Evolutionary conservation across 805 yeast species (phyloP).

Genomic region (Tetrapisispora fleetii): DNA sequence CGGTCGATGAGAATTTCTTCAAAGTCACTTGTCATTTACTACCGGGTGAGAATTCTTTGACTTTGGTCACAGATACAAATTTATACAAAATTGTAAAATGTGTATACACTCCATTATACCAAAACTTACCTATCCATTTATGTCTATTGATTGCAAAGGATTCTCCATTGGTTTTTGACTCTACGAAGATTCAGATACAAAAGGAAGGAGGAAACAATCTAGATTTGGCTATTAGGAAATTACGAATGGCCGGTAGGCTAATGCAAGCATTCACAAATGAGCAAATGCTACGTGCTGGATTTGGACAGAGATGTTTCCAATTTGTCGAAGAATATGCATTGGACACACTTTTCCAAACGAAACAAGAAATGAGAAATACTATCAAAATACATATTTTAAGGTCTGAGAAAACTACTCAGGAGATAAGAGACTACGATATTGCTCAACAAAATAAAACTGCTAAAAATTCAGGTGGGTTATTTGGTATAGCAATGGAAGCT

Average conservation of each 20-base stretch:
- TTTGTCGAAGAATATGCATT: conserved; percentile 55
- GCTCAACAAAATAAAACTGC: conserved; percentile 85
- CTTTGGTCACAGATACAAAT: conserved; percentile 37
- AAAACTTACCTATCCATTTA: conserved; percentile 71
- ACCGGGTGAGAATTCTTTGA: conserved; percentile 54
- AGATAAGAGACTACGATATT: conserved; percentile 63
- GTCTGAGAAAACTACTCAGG: conserved; percentile 54
- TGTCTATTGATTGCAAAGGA: conserved; percentile 71
- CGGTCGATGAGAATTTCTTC: conserved; percentile 60
- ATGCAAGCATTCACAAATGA: conserved; percentile 90
- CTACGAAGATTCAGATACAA: conserved; percentile 40
- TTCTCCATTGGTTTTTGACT: conserved; percentile 60
- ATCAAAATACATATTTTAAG: conserved; percentile 71
- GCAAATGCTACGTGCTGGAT: conserved; percentile 70
- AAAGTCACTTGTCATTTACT: conserved; percentile 65
- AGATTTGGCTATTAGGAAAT: conserved; percentile 59
- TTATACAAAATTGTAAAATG: conserved; percentile 31
- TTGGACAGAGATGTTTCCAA: conserved; percentile 69
- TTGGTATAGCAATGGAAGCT: conserved; percentile 71
- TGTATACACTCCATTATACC: conserved; percentile 44
- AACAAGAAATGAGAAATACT: conserved; percentile 37
- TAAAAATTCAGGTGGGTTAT: conserved; percentile 62
- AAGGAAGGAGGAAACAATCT: conserved; percentile 52
- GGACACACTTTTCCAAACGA: conserved; percentile 38
- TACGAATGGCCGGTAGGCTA: conserved; percentile 74